These are phyloP conservation scores for Aureobasidium sp. DNA, from an alignment of 2,329 filamentous ascomycete species.

Conservation along the genomic window DNA sequence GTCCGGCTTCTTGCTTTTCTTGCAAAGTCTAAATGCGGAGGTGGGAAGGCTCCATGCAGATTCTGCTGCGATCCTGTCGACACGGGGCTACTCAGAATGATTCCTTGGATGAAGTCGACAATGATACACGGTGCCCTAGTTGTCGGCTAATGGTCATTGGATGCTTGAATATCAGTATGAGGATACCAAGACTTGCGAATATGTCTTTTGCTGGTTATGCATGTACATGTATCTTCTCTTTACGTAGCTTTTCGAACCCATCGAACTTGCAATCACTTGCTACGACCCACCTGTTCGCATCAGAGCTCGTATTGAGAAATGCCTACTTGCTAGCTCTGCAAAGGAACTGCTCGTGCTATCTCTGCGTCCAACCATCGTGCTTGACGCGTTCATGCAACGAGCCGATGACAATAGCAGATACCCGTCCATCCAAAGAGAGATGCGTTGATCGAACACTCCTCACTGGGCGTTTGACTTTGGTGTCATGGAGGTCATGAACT, in stretches of 20 bases:
- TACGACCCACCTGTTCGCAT: not conserved
- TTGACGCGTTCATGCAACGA: not conserved
- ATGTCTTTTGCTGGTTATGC: not conserved
- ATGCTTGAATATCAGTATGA: not conserved
- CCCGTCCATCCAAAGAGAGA: not conserved
- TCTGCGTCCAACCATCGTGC: not conserved
- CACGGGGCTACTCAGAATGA: not conserved
- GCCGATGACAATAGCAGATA: not conserved
- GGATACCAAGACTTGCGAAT: not conserved
- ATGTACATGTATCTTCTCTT: not conserved
- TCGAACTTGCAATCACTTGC: not conserved
- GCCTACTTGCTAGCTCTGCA: not conserved
- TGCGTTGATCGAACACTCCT: not conserved
- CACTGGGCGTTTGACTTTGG: not conserved
- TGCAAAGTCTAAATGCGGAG: not conserved
- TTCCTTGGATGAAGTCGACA: not conserved
- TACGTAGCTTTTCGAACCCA: not conserved
- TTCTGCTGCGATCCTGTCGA: not conserved
- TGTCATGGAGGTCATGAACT: not conserved
- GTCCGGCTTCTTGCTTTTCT: not conserved
- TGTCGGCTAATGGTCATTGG: not conserved
- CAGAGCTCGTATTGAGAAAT: constrained; percentile 1
- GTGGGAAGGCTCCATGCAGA: constrained; percentile 4
- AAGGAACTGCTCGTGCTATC: not conserved
- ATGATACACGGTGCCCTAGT: not conserved